Evolutionary conservation across 2,329 filamentous ascomycete species (phyloP), one percentile per base, ranked within the genome.

Genomic region (Penicillium sp.): DNA sequence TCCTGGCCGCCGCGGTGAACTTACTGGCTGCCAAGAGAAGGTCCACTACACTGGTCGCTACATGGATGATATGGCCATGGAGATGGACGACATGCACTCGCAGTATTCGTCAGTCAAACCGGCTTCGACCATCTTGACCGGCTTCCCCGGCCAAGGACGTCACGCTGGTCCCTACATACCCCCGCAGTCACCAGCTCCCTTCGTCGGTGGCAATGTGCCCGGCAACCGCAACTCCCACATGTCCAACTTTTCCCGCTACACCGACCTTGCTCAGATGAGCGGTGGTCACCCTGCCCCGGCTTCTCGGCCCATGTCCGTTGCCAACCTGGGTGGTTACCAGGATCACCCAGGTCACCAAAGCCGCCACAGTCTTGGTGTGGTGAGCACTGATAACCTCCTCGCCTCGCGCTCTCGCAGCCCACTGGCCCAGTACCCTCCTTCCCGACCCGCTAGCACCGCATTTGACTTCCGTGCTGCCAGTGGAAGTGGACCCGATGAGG

Each of bases 71-170:
- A 77, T 74, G n/a, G 95, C 91, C 66, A 69, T 76, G 69, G 94
- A 99, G 74, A 92, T 97, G 87, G 95, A 99, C 69, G 94, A 99
- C 71, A 95, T 97, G 81, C 92, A 90, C 70, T 96, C 91, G 0
- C 86, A 95, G 53, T 97, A 97, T 78, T 96, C 92, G 5, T 95
- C 91, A 0, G 89, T 92, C 54, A 87, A 92, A 81, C 78, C 92
- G 71, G 81, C 90, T 4, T 87, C 90, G 7, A 96, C 92, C 2
- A 87, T 97, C 58, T 80, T 96, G 53, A 90, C 89, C 13, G 91
- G 90, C 48, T 90, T 96, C 75, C 87, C 83, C 38, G 81, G 82
- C 46, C 84, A 85, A 41, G 72, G 70, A 18, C 84, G 83, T 56
- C 72, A 70, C 55, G 64, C 58, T 56, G 72, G 63, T 57, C 79